These are phyloP conservation scores for Fusarium sp. DNA, from an alignment of 2,329 filamentous ascomycete species.

Conservation along the genomic window DNA sequence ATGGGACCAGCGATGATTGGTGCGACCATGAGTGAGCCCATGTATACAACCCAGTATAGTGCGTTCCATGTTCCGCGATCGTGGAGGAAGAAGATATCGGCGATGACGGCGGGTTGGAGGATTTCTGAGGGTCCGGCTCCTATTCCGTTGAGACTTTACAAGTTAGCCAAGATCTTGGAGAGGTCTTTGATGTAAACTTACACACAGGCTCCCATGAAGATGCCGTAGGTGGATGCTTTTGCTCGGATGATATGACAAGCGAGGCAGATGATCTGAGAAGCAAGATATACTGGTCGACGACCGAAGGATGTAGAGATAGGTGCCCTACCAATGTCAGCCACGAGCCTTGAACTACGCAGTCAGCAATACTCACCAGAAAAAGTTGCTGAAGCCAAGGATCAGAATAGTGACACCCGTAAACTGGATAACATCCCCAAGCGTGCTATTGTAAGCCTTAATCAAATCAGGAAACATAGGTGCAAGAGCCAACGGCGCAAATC, in stretches of 20 bases:
- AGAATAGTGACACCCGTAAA: constrained; percentile 11
- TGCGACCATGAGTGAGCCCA: constrained; percentile 18
- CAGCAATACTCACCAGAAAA: background rate
- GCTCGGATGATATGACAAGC: background rate
- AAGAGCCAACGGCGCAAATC: constrained; percentile 7
- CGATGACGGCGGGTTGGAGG: constrained; percentile 31
- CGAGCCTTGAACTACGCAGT: fast-evolving
- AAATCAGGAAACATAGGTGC: constrained; percentile 9
- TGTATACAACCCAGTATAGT: constrained; percentile 32
- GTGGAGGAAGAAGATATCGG: constrained; percentile 38
- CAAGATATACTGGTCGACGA: constrained; percentile 2
- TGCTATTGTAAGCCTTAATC: constrained; percentile 4
- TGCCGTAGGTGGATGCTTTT: constrained; percentile 5
- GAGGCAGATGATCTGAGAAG: constrained; percentile 8
- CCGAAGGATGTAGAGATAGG: background rate
- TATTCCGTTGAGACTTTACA: constrained; percentile 1
- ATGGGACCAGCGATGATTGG: constrained; percentile 7
- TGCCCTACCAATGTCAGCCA: background rate
- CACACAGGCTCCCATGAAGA: constrained; percentile 15
- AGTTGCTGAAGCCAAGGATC: constrained; percentile 3
- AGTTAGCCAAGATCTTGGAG: fast-evolving
- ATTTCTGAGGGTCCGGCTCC: constrained; percentile 29
- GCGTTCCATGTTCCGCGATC: constrained; percentile 37
- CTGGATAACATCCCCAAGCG: background rate
- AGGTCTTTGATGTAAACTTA: fast-evolving